Percentiles rank a stretch among this genome's conserved stretches.
Evolutionary conservation across 2,329 filamentous ascomycete species (phyloP).

Genomic region (Xylariaceae sp.): DNA sequence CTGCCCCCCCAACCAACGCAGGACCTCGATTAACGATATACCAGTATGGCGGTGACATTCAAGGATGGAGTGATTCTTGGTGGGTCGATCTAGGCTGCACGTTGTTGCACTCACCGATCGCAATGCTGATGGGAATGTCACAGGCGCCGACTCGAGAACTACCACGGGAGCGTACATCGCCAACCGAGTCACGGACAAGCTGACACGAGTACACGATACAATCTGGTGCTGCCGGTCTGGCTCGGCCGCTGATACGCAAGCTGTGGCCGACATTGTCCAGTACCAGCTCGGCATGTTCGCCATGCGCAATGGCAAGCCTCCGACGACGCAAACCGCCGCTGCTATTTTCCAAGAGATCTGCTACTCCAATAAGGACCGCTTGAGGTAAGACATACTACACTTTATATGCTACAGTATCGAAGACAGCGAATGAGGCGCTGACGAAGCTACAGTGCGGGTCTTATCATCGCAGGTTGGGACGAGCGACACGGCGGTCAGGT

Average conservation of each 20-base stretch:
- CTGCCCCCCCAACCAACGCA: background rate
- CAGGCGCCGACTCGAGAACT: conserved; percentile 91
- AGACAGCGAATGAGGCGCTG: background rate
- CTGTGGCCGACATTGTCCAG: conserved; percentile 95
- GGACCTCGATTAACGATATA: conserved; percentile 13
- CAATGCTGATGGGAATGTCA: background rate
- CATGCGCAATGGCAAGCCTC: conserved; percentile 81
- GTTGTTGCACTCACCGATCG: background rate
- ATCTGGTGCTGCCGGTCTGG: conserved; percentile 99
- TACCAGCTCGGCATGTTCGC: conserved; percentile 93
- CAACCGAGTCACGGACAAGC: conserved; percentile 98
- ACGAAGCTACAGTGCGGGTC: conserved; percentile 64
- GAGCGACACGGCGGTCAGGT: conserved; percentile 92
- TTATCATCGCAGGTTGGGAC: conserved; percentile 99
- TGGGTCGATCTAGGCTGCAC: conserved; percentile 30
- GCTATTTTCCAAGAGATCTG: conserved; percentile 97
- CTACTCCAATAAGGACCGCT: conserved; percentile 92
- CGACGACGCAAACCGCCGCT: conserved; percentile 91
- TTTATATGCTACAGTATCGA: background rate
- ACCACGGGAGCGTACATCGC: conserved; percentile 98
- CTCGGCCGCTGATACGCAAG: conserved; percentile 95
- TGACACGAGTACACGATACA: conserved; percentile 96
- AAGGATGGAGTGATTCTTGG: conserved; percentile 94
- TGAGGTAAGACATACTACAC: conserved; percentile 56
- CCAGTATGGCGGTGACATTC: conserved; percentile 97